These are phyloP conservation scores for Plasmodium vivax DNA, from an alignment of 169 alveolate genomes.

Conservation along the genomic window DNA sequence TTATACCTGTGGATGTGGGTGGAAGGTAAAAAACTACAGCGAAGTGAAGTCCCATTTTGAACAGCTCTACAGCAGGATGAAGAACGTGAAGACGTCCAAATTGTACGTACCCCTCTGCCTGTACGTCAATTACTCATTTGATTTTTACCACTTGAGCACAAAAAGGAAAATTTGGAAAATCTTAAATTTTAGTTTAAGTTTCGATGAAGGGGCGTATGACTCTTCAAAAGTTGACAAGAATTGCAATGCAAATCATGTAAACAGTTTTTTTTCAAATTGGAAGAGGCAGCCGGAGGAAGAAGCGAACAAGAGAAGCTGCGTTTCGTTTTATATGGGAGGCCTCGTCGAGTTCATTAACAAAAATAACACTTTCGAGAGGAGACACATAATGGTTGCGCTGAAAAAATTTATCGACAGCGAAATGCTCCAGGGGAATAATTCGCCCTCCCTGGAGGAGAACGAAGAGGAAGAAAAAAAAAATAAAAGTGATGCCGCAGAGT, in stretches of 20 bases:
- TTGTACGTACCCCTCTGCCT: slow-evolving; percentile 19
- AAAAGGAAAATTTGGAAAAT: slow-evolving; percentile 22
- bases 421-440: not conserved
- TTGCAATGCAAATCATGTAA: not conserved
- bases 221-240: not conserved
- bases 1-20: not conserved
- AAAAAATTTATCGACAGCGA: slow-evolving; percentile 31
- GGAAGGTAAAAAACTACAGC: not conserved
- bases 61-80: slow-evolving; percentile 17
- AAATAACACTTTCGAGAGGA: slow-evolving; percentile 9
- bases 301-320: not conserved
- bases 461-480: slow-evolving; percentile 24
- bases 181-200: slow-evolving; percentile 20
- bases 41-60: slow-evolving; percentile 24
- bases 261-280: not conserved
- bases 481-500: slow-evolving; percentile 20
- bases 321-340: slow-evolving; percentile 33
- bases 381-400: not conserved
- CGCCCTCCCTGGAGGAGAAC: not conserved
- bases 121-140: slow-evolving; percentile 33
- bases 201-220: slow-evolving; percentile 31
- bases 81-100: slow-evolving; percentile 15
- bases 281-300: not conserved
- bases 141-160: slow-evolving; percentile 17
- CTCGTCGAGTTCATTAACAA: slow-evolving; percentile 24